These are phyloP conservation scores for Metschnikowia dekortorum DNA, from an alignment of 805 yeast species.

Conservation along the genomic window DNA sequence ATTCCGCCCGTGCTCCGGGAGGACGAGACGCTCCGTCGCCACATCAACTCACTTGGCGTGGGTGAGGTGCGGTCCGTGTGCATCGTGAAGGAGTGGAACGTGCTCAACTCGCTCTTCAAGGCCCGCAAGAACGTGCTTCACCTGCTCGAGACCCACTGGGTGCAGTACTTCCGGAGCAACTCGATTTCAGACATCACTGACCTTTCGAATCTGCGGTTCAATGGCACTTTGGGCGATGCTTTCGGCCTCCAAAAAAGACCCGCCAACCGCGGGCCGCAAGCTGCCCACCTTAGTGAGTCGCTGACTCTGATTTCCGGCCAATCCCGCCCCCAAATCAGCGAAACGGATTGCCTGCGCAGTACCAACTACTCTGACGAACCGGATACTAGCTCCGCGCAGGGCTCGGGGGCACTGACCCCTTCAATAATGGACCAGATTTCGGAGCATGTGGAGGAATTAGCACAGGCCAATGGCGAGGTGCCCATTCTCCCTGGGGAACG, in stretches of 20 bases:
- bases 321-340: too few species aligned
- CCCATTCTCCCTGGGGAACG: conserved; percentile 26
- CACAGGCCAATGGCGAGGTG: conserved; percentile 8
- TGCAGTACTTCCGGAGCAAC: conserved; percentile 49
- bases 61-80: conserved; percentile 76
- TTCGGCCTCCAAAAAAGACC: conserved; percentile 15
- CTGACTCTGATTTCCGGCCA: too few species aligned
- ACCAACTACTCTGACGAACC: neutral
- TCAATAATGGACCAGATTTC: conserved; percentile 27
- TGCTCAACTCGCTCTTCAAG: conserved; percentile 60
- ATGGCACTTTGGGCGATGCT: conserved; percentile 27
- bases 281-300: too few species aligned
- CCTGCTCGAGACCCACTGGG: conserved; percentile 68
- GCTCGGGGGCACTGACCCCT: neutral
- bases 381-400: neutral
- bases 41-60: conserved; percentile 71
- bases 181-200: conserved; percentile 28
- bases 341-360: neutral
- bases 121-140: conserved; percentile 51
- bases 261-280: neutral
- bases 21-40: conserved; percentile 63
- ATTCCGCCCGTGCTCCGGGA: conserved; percentile 79
- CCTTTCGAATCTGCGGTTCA: conserved; percentile 23
- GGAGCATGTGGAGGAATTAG: conserved; percentile 17
- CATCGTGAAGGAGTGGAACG: conserved; percentile 84